These are phyloP conservation scores for Saccharomyces hybrid DNA, from an alignment of 1,139 yeast genomes.

Conservation along the genomic window DNA sequence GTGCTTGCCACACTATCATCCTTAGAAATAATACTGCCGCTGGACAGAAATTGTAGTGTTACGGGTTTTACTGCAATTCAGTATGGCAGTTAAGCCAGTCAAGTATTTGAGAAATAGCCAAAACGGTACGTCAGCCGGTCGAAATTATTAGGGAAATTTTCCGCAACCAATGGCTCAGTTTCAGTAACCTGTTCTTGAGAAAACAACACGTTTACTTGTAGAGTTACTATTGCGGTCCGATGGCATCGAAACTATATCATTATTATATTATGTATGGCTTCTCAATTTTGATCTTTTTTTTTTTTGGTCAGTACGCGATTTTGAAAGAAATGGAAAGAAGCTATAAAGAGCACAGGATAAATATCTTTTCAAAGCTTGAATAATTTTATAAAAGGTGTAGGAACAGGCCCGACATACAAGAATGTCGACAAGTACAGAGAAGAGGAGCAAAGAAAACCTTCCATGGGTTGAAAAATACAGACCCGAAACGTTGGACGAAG, in stretches of 20 bases:
- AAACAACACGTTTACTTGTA: background rate
- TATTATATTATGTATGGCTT: background rate
- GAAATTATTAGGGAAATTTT: background rate
- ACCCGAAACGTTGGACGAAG: slow-evolving; percentile 75
- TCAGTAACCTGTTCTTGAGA: background rate
- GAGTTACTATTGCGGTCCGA: background rate
- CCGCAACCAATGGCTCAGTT: background rate
- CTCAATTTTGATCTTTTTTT: background rate
- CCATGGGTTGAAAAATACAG: slow-evolving; percentile 94
- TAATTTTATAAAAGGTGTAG: background rate
- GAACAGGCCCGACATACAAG: background rate
- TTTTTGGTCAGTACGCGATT: background rate
- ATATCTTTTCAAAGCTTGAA: background rate
- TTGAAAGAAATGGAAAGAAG: background rate
- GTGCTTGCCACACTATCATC: background rate
- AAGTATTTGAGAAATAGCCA: background rate
- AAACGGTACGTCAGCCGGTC: background rate
- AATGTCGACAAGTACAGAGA: background rate
- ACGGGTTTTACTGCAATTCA: background rate
- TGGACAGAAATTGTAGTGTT: background rate
- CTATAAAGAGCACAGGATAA: background rate
- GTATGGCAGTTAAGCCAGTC: background rate
- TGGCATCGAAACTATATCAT: background rate
- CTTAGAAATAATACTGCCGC: background rate
- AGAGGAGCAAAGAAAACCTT: slow-evolving; percentile 33